phyloP scores from a whole-genome alignment of 2,329 filamentous ascomycete genomes.

The Karstenula rhodostoma region DNA sequence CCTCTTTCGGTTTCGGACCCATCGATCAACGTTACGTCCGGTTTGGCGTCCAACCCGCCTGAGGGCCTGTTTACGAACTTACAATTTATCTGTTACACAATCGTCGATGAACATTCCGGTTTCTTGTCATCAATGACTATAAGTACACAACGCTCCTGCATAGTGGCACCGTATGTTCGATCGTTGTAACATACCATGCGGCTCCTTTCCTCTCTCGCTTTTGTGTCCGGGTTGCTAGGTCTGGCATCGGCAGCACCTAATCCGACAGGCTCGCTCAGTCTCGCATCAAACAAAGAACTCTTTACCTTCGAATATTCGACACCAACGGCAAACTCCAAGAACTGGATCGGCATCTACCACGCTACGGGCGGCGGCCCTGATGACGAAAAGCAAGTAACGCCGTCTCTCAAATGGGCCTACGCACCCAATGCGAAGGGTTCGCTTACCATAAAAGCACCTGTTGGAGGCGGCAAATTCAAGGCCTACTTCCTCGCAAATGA shows the following conservation, averaged over 20 bases:
- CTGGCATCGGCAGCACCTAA: not conserved
- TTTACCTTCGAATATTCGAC: conserved; percentile 18
- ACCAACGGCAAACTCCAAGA: conserved; percentile 14
- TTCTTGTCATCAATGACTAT: not conserved
- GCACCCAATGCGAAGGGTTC: conserved; percentile 10
- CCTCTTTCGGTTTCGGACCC: not conserved
- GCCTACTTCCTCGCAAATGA: conserved; percentile 20
- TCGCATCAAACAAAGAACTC: not conserved
- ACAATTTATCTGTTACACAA: not conserved
- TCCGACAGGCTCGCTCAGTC: conserved; percentile 9
- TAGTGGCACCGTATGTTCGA: not conserved
- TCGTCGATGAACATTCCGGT: not conserved
- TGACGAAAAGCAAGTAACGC: conserved; percentile 13
- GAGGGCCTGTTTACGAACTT: not conserved
- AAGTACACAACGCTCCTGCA: not conserved
- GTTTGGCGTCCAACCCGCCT: not conserved
- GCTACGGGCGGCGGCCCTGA: conserved; percentile 11
- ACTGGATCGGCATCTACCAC: conserved; percentile 22
- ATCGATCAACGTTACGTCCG: not conserved
- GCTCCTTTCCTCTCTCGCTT: not conserved
- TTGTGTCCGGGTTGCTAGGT: not conserved
- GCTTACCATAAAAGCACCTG: conserved; percentile 11
- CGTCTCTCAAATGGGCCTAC: conserved; percentile 17
- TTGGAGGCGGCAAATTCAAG: conserved; percentile 19
- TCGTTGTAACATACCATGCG: not conserved